These are phyloP conservation scores for Paxillus rubicundulus DNA, from an alignment of 768 basidiomycete species.

Conservation along the genomic window DNA sequence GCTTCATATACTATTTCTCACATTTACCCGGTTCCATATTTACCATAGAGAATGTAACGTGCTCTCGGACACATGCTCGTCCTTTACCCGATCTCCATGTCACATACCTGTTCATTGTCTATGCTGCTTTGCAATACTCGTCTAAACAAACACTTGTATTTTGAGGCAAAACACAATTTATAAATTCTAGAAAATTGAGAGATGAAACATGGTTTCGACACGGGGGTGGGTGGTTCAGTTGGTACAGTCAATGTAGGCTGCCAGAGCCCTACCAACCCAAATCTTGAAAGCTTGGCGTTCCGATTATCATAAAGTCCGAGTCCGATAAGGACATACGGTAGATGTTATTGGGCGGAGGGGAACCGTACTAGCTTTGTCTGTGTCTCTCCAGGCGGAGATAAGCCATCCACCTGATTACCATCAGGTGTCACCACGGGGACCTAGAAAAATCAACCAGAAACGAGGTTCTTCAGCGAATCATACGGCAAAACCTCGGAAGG, in stretches of 20 bases:
- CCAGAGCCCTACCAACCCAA: neutral
- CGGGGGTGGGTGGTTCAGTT: neutral
- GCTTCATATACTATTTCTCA: neutral
- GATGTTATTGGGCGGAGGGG: constrained; percentile 37
- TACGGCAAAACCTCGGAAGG: neutral
- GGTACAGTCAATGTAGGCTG: neutral
- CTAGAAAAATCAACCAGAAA: constrained; percentile 11
- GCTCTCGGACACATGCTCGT: neutral
- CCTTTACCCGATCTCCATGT: constrained; percentile 9
- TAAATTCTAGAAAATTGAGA: constrained; percentile 13
- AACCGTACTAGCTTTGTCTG: constrained; percentile 31
- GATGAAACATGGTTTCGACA: too few relatives aligned
- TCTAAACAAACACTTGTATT: constrained; percentile 12
- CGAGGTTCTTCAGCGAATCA: constrained; percentile 15
- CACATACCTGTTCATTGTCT: constrained; percentile 24
- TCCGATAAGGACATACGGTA: constrained; percentile 8
- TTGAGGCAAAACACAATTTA: constrained; percentile 8
- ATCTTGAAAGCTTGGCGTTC: neutral
- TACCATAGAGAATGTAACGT: constrained; percentile 3
- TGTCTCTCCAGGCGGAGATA: neutral
- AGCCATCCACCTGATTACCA: neutral
- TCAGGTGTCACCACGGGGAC: neutral
- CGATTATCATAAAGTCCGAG: neutral
- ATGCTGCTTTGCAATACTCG: constrained; percentile 10
- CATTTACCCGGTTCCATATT: constrained; percentile 3